Evolutionary conservation across 306 rosid species (phyloP).

Genomic region (Betula pendula): DNA sequence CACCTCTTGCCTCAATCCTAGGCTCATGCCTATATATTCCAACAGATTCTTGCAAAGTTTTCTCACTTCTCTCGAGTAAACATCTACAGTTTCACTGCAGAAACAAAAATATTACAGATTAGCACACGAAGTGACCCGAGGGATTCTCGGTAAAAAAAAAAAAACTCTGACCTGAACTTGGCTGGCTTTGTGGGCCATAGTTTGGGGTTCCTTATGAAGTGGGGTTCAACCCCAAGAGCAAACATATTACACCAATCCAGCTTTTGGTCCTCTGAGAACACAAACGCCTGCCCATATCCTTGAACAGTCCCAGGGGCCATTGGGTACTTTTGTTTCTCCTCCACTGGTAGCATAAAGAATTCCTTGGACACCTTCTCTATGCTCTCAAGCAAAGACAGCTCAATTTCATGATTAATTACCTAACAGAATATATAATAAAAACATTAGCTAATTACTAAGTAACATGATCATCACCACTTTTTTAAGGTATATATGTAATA

Average conservation of each 20-base stretch:
- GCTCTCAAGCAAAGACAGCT: constrained; percentile 56
- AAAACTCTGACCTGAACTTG: constrained; percentile 80
- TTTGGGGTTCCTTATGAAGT: constrained; percentile 53
- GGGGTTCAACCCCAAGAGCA: constrained; percentile 87
- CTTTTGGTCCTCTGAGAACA: constrained; percentile 94
- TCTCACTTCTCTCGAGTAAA: constrained; percentile 66
- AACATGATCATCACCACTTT: neutral
- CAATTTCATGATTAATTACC: constrained; percentile 85
- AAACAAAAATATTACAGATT: constrained; percentile 9
- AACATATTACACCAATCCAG: constrained; percentile 99
- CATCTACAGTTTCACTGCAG: constrained; percentile 75
- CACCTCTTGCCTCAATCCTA: constrained; percentile 50
- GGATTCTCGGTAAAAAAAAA: no score
- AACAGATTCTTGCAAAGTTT: constrained; percentile 65
- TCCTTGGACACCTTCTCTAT: constrained; percentile 65
- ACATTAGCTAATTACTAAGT: constrained; percentile 26
- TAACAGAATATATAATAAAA: constrained; percentile 24
- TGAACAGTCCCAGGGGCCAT: constrained; percentile 92
- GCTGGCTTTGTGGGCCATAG: constrained; percentile 85
- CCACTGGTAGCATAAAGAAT: constrained; percentile 90
- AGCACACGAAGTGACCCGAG: no score
- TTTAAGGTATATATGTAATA: neutral
- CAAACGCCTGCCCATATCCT: constrained; percentile 97
- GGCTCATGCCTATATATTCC: constrained; percentile 64
- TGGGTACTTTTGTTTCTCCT: constrained; percentile 79